Evolutionary conservation across 2,329 filamentous ascomycete species (phyloP).

Genomic region (Pseudogymnoascus sp.): DNA sequence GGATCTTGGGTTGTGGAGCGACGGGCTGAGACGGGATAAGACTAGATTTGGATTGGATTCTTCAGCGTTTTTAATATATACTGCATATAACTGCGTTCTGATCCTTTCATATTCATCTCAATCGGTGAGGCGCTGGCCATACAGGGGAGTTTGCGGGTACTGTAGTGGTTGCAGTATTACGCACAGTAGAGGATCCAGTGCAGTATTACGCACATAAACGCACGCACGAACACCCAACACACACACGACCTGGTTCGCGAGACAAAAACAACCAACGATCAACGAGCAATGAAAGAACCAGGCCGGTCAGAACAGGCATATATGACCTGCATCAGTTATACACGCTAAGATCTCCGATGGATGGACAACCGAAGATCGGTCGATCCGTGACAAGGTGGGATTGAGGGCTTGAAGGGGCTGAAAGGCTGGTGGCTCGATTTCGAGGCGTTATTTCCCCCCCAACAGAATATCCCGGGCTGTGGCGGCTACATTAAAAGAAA

Average conservation of each 20-base stretch:
- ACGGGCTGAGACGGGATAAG: background rate
- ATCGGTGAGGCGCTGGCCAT: background rate
- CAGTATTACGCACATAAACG: background rate
- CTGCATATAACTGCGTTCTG: background rate
- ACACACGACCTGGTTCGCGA: background rate
- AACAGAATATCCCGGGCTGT: background rate
- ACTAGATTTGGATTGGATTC: background rate
- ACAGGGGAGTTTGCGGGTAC: background rate
- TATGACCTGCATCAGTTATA: background rate
- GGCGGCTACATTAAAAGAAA: background rate
- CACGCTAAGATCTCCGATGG: conserved; percentile 2
- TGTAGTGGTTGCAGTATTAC: background rate
- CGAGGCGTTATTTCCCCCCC: background rate
- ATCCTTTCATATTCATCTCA: background rate
- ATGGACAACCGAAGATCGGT: background rate
- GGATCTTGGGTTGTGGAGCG: background rate
- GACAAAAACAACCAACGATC: no score
- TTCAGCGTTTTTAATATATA: background rate
- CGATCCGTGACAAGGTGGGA: background rate
- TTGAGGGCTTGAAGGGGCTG: background rate
- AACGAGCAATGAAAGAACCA: background rate
- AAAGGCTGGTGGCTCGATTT: background rate
- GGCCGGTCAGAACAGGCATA: background rate
- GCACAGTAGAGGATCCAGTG: background rate
- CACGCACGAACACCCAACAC: background rate